Evolutionary conservation across 2,329 filamentous ascomycete species (phyloP), one percentile per base, ranked within the genome.

Genomic region (Claviceps purpurea): DNA sequence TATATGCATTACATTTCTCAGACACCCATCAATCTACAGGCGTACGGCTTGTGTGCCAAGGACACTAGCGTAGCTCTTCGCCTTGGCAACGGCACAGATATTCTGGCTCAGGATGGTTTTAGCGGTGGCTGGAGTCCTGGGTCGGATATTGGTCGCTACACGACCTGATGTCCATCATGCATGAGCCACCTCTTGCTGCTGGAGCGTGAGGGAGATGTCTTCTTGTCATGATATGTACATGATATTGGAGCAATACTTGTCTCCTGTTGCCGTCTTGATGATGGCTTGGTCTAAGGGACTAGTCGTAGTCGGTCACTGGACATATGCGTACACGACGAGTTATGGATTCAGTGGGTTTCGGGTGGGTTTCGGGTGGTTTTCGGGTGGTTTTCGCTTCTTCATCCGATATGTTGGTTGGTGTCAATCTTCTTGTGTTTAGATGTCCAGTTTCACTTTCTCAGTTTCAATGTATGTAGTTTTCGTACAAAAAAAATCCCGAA

Each of bases 1-100:
- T 55, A 55, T 16, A 67, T 71, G 64, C 69, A 72, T 56, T 70
- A 66, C 62, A 68, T 73, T 52, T 52, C 62, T 3, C 49, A 65
- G 53, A 67, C 64, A 1, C 69, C 70, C 2, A 51, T 55, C 5
- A 70, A 70, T 52, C 57, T 72, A 41, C 64, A 72, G 54, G 65
- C 64, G 0, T 73, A 70, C 54, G 69, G 70, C 4, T 51, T 72
- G 45, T 72, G 69, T 57, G 67, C 67, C 37, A 71, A 70, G 59
- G 67, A 68, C 48, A 63, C 68, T 0, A 59, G 57, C 34, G 61
- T 63, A 2, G 62, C 62, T 1, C 56, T 73, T 41, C 64, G 60
- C 10, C 58, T 71, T n/a, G 68, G 60, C 5, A 60, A 70, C 38
- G 68, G 66, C 30, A 65, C 63, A 0, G 57, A 57, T 4, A 62